Conservation (phyloP, 176 grass and related monocot species). For the Carex littledalei region DNA sequence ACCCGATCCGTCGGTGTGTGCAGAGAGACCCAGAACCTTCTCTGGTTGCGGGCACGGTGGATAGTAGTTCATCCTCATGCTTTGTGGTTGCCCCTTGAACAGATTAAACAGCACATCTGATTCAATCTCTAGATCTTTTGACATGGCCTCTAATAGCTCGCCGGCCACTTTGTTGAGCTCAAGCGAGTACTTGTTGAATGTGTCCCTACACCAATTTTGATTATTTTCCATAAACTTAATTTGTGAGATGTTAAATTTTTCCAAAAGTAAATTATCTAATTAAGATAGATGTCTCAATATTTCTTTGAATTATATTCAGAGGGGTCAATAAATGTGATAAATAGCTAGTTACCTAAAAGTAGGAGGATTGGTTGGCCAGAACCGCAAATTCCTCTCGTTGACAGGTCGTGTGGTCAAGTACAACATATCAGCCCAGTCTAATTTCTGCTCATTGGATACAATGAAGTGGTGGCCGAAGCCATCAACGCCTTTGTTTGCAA, state of each 20-base stretch:
- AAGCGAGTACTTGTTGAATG: constrained; percentile 13
- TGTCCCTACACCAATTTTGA: constrained; percentile 1
- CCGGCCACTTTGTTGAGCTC: constrained; percentile 10
- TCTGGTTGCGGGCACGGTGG: constrained; percentile 29
- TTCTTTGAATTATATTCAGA: background rate
- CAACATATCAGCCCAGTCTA: constrained; percentile 29
- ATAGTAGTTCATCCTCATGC: constrained; percentile 33
- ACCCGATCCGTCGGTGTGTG: constrained; percentile 20
- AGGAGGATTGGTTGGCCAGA: constrained; percentile 28
- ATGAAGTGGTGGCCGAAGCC: background rate
- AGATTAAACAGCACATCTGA: constrained; percentile 13
- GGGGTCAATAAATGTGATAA: background rate
- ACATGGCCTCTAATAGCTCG: constrained; percentile 16
- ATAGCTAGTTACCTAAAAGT: constrained; percentile 23
- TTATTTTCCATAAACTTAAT: background rate
- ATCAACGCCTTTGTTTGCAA: background rate
- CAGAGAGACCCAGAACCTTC: constrained; percentile 23
- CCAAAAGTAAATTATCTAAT: background rate
- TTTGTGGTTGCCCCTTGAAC: constrained; percentile 13
- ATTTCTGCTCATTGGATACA: constrained; percentile 3
- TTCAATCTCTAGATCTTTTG: constrained; percentile 28
- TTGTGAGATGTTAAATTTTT: background rate
- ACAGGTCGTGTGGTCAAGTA: constrained; percentile 23
- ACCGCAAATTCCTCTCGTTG: background rate
- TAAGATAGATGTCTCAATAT: background rate